Conservation (phyloP, 1,284 basidiomycete species). For the Pulchroboletus neoregius region DNA sequence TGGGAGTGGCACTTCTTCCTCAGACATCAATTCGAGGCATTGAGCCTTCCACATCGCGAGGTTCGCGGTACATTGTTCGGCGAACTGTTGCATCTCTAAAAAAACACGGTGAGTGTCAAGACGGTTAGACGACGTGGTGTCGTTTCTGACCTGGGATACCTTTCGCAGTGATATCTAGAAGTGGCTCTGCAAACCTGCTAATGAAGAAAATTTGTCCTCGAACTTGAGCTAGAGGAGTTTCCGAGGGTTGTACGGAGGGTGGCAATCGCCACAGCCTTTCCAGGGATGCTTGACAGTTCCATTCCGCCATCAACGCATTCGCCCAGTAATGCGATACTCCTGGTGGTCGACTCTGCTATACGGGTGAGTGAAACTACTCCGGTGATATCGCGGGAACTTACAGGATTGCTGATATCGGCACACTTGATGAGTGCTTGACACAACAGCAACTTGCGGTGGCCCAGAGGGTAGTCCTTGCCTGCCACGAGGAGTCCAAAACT, state of each 20-base stretch:
- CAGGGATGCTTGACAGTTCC: conserved; percentile 81
- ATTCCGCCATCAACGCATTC: conserved; percentile 80
- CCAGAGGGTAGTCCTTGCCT: conserved; percentile 39
- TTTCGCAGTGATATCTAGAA: conserved; percentile 70
- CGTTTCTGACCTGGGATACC: conserved; percentile 63
- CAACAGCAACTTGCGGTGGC: conserved; percentile 63
- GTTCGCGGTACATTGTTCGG: conserved; percentile 62
- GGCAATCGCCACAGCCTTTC: conserved; percentile 77
- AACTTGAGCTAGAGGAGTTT: conserved; percentile 71
- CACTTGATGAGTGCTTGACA: conserved; percentile 93
- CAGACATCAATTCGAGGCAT: conserved; percentile 38
- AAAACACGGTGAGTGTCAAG: conserved; percentile 13
- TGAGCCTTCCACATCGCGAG: conserved; percentile 62
- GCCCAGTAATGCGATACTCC: conserved; percentile 90
- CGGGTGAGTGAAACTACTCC: conserved; percentile 15
- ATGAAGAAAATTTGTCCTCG: conserved; percentile 90
- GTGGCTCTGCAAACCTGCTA: conserved; percentile 73
- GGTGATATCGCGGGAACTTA: conserved; percentile 40
- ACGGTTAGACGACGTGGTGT: not conserved
- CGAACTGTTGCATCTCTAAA: conserved; percentile 61
- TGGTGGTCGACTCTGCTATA: conserved; percentile 79
- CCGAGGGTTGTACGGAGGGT: conserved; percentile 62
- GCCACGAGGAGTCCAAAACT: conserved; percentile 50
- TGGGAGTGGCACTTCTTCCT: conserved; percentile 10
- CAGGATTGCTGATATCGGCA: conserved; percentile 95